Evolutionary conservation across 495 filamentous ascomycete species (phyloP).

Genomic region (Trichocladium uniseriatum): DNA sequence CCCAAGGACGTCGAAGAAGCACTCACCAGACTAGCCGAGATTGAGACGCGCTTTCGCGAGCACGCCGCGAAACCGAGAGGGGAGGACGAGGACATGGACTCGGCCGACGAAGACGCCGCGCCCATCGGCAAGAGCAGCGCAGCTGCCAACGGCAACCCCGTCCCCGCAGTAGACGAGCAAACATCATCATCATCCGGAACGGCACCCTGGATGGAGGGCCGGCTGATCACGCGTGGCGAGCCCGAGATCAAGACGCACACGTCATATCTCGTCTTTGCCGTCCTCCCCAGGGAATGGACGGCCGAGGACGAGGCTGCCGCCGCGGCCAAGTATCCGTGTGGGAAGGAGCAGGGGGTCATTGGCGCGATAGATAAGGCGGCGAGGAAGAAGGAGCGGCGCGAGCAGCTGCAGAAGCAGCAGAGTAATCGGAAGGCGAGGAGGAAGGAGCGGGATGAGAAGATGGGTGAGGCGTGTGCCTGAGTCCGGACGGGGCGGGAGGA

Average conservation of each 20-base stretch:
- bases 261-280: conserved; percentile 87
- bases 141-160: conserved; percentile 16
- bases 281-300: conserved; percentile 76
- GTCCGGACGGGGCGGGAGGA: conserved; percentile 22
- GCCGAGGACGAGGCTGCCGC: conserved; percentile 71
- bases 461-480: conserved; percentile 12
- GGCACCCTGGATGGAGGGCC: conserved; percentile 50
- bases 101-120: conserved; percentile 9
- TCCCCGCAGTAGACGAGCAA: neutral
- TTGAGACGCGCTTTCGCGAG: conserved; percentile 55
- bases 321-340: conserved; percentile 50
- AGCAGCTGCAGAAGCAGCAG: conserved; percentile 29
- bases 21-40: conserved; percentile 54
- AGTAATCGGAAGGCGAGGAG: conserved; percentile 21
- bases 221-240: conserved; percentile 69
- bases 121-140: conserved; percentile 5
- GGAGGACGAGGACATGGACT: conserved; percentile 23
- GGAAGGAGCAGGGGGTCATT: conserved; percentile 34
- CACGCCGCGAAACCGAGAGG: conserved; percentile 37
- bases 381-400: conserved; percentile 39
- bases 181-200: neutral
- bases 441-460: conserved; percentile 22
- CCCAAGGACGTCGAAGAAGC: conserved; percentile 71
- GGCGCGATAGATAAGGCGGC: conserved; percentile 45
- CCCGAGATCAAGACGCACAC: conserved; percentile 91